Conservation (phyloP, 2,329 filamentous ascomycete genomes). For the Sclerotinia subarctica region DNA sequence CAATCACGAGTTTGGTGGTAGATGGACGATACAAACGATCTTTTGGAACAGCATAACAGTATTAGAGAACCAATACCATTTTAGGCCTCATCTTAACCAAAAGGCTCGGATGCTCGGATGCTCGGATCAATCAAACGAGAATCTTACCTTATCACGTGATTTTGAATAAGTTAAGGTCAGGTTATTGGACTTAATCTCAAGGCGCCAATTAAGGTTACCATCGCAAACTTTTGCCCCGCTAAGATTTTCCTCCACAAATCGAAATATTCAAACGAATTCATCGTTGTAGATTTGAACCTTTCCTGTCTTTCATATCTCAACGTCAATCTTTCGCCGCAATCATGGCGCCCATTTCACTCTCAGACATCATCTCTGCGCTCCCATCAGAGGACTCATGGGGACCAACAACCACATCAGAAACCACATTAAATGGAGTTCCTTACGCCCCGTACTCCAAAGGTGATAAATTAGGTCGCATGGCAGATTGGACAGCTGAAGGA, state of each 20-base stretch:
- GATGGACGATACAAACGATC: neutral
- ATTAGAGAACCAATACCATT: neutral
- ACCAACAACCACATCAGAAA: constrained; percentile 75
- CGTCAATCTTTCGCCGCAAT: constrained; percentile 31
- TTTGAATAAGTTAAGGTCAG: neutral
- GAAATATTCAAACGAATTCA: constrained; percentile 29
- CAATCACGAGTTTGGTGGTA: neutral
- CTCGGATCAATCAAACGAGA: neutral
- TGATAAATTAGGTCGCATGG: constrained; percentile 98
- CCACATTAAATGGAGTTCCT: constrained; percentile 88
- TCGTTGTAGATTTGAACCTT: constrained; percentile 10
- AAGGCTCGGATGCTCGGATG: neutral
- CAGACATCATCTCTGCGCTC: constrained; percentile 67
- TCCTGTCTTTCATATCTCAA: constrained; percentile 13
- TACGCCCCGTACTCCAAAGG: constrained; percentile 98
- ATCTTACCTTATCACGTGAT: neutral
- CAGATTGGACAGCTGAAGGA: constrained; percentile 91
- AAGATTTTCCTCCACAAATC: constrained; percentile 29
- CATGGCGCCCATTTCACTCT: constrained; percentile 55
- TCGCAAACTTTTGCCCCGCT: constrained; percentile 26
- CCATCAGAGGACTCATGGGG: constrained; percentile 83
- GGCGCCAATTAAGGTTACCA: neutral
- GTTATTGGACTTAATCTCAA: neutral
- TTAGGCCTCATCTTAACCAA: neutral
- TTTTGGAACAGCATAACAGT: neutral